Conservation (phyloP, 768 basidiomycete species). For the Daedalea quercina region DNA sequence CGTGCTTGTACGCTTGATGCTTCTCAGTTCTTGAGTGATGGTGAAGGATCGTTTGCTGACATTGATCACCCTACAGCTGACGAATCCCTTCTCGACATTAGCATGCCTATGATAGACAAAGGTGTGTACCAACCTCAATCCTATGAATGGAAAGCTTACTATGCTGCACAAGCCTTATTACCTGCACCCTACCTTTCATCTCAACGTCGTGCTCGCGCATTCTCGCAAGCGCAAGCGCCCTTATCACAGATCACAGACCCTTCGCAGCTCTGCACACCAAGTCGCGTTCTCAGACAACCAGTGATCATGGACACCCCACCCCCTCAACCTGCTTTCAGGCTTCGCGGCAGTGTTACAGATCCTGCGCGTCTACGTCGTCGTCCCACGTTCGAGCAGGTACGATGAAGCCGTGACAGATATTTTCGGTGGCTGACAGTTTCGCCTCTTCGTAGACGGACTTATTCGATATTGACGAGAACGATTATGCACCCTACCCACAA, state of each 20-base stretch:
- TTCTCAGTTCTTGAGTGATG: not conserved
- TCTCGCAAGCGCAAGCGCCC: slow-evolving; percentile 48
- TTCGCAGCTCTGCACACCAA: slow-evolving; percentile 21
- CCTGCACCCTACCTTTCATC: slow-evolving; percentile 52
- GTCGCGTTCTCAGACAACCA: slow-evolving; percentile 30
- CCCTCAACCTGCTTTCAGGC: slow-evolving; percentile 57
- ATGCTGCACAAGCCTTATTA: slow-evolving; percentile 37
- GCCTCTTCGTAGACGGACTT: slow-evolving; percentile 37
- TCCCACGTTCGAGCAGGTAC: slow-evolving; percentile 33
- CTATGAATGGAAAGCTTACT: not conserved
- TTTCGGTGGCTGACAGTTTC: slow-evolving; percentile 15
- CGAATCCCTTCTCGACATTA: slow-evolving; percentile 14
- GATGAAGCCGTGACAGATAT: slow-evolving; percentile 10
- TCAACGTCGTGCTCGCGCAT: slow-evolving; percentile 41
- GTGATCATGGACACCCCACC: slow-evolving; percentile 55
- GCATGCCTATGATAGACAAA: slow-evolving; percentile 13
- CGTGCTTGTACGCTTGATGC: not conserved
- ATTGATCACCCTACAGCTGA: slow-evolving; percentile 5
- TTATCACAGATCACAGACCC: slow-evolving; percentile 22
- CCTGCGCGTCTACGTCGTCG: slow-evolving; percentile 48
- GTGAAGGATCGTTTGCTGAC: not conserved
- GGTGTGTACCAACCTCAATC: slow-evolving; percentile 6
- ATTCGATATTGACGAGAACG: slow-evolving; percentile 73
- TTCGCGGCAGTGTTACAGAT: slow-evolving; percentile 69
- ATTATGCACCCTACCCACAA: slow-evolving; percentile 43